Evolutionary conservation across 306 rosid species (phyloP).

Genomic region (Quercus alba): DNA sequence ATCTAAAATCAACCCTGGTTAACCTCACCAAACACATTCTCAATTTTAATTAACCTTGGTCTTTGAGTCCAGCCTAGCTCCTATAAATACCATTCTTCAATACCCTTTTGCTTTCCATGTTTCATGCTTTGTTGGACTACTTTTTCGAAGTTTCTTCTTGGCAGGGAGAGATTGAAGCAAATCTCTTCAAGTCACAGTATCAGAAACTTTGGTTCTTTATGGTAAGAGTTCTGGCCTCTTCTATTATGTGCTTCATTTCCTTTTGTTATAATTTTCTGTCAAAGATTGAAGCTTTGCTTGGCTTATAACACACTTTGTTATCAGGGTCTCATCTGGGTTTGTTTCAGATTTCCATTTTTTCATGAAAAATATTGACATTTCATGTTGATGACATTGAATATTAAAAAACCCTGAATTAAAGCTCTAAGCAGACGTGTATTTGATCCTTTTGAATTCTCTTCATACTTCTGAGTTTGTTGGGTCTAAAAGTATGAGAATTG

Average conservation of each 20-base stretch:
- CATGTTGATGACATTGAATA: not conserved
- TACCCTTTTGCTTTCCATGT: not conserved
- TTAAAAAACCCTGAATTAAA: too few relatives aligned
- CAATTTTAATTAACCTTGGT: not conserved
- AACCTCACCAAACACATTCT: not conserved
- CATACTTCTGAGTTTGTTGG: not conserved
- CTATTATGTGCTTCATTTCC: not conserved
- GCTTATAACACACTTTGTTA: not conserved
- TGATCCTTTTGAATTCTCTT: too few relatives aligned
- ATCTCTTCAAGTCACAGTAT: not conserved
- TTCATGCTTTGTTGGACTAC: not conserved
- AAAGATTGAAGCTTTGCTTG: not conserved
- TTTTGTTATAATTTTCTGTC: not conserved
- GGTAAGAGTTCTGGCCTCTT: not conserved
- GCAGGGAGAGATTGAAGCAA: not conserved
- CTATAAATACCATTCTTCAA: not conserved
- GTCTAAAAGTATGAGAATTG: not conserved
- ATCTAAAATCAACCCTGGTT: slow-evolving; percentile 2
- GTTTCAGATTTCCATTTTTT: not conserved
- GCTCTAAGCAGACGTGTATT: too few relatives aligned
- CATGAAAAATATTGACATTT: not conserved
- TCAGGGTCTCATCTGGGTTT: not conserved
- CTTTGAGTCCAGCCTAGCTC: not conserved
- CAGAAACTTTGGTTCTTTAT: not conserved
- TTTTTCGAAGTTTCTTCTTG: not conserved